Evolutionary conservation across 768 basidiomycete genomes (phyloP), one percentile per base, ranked within the genome.

Genomic region (Russula sp.): DNA sequence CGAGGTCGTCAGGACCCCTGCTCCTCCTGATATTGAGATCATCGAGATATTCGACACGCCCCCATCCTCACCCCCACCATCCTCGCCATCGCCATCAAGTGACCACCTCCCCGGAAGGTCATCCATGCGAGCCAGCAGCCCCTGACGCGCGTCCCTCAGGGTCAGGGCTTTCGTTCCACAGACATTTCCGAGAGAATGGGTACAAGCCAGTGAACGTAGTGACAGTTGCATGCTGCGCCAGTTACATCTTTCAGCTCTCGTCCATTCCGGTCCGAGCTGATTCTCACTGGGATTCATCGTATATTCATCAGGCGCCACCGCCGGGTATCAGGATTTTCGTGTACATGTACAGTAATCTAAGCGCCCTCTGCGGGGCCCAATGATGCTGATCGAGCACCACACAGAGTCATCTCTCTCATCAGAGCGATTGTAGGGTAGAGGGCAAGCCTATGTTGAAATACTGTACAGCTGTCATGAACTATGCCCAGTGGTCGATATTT

Each of bases 21-120:
- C 63, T 20, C 18, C 7, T 9, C 20, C 38, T 29, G 65, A 66
- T 29, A 14, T 47, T 5, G 68, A 67, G 11, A 66, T 73, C 49
- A 70, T 66, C 50, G 73, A 74, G 60, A 73, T 70, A 47, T 76
- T 78, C 32, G 68, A 74, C 55, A 75, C 63, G 25, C 63, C 60
- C 16, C 63, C 66, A 13, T 54, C 67, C 20, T 65, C 66, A 18
- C 59, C 65, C 10, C 55, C 59, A 32, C 48, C 62, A n/a, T 59
- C 59, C 6, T 66, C 65, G 16, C 55, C 56, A 38, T 36, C 61
- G 3, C 48, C 56, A 8, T 38, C 36, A 46, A 48, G 48, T 56
- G 52, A 48, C 25, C 18, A 51, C 7, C 34, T 22, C 34, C 48
- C 47, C 42, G 14, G 50, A 39, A 43, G 51, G 22, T 32, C 20